Evolutionary conservation across 176 grass and related monocot species (phyloP).

Genomic region (Musa troglodytarum): DNA sequence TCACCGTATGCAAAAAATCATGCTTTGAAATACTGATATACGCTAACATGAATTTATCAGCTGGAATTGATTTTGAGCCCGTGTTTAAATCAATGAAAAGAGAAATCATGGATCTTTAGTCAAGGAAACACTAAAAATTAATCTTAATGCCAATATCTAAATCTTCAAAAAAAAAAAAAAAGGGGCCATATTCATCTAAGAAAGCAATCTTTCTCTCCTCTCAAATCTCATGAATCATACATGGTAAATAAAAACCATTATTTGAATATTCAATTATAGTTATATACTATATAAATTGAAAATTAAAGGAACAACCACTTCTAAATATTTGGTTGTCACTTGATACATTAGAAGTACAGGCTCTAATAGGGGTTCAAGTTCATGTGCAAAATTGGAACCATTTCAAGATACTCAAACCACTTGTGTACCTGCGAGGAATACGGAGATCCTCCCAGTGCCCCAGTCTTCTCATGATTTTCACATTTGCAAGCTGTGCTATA

Average conservation of each 20-base stretch:
- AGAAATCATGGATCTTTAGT: background rate
- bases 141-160: background rate
- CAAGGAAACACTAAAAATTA: background rate
- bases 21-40: no score
- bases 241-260: background rate
- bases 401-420: conserved; percentile 4
- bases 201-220: background rate
- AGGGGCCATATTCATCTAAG: no score
- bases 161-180: background rate
- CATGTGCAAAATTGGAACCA: background rate
- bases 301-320: background rate
- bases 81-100: no score
- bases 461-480: conserved; percentile 73
- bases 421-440: conserved; percentile 54
- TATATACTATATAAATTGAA: no score
- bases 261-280: background rate
- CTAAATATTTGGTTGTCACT: background rate
- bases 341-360: background rate
- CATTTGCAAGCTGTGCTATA: conserved; percentile 80
- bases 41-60: no score
- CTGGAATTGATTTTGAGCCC: no score
- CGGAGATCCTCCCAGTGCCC: conserved; percentile 69
- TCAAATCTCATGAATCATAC: background rate
- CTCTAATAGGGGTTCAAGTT: background rate
- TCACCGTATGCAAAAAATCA: no score